Evolutionary conservation across 2,329 filamentous ascomycete species (phyloP).

Genomic region (Fusarium sp.): DNA sequence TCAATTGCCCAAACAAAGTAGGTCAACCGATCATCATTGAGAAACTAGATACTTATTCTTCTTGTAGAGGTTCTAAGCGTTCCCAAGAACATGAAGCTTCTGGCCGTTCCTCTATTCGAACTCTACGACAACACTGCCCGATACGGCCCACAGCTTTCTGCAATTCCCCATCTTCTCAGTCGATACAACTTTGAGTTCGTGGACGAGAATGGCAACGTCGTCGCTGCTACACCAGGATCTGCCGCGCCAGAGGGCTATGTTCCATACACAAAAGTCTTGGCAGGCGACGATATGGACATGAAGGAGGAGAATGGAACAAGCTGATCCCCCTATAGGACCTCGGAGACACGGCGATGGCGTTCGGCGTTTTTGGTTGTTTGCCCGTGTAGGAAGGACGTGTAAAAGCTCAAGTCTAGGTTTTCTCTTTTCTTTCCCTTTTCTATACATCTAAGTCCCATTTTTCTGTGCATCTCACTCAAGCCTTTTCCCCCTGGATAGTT

Average conservation of each 20-base stretch:
- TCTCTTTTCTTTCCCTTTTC: slow-evolving; percentile 14
- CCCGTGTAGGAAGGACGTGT: slow-evolving; percentile 15
- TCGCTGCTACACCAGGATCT: slow-evolving; percentile 82
- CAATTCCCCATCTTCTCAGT: slow-evolving; percentile 93
- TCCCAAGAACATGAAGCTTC: slow-evolving; percentile 99
- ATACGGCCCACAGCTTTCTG: slow-evolving; percentile 95
- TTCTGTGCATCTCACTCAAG: slow-evolving; percentile 24
- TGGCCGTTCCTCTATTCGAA: slow-evolving; percentile 96
- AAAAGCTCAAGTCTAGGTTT: slow-evolving; percentile 29
- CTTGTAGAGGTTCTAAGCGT: slow-evolving; percentile 87
- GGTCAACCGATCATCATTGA: background rate
- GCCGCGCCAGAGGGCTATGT: slow-evolving; percentile 66
- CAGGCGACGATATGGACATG: slow-evolving; percentile 71
- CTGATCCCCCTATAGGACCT: slow-evolving; percentile 35
- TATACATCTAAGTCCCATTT: slow-evolving; percentile 4
- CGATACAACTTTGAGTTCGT: slow-evolving; percentile 98
- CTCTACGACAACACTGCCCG: slow-evolving; percentile 96
- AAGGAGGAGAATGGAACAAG: slow-evolving; percentile 57
- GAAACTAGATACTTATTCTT: slow-evolving; percentile 1
- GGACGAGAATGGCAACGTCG: slow-evolving; percentile 89
- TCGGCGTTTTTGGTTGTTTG: slow-evolving; percentile 44
- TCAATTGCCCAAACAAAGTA: slow-evolving; percentile 90
- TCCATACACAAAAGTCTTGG: slow-evolving; percentile 73
- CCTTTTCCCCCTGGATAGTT: slow-evolving; percentile 90
- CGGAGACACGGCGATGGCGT: slow-evolving; percentile 50